Evolutionary conservation across 169 alveolate species (phyloP), one percentile per base, ranked within the genome.

Genomic region (Plasmodium fragile): DNA sequence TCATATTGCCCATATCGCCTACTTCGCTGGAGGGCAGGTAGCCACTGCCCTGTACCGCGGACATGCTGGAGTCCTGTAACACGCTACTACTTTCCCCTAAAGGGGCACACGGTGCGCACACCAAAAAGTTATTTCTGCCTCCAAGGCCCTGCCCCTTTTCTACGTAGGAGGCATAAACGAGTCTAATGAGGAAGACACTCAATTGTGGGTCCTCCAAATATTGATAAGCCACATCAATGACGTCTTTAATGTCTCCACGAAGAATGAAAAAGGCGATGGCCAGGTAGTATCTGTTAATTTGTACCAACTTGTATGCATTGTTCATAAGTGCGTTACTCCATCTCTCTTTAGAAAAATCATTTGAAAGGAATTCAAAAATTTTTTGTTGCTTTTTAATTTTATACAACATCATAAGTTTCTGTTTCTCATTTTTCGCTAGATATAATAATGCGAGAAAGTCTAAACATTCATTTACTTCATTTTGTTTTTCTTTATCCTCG

Each of bases 381-480:
- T 81, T 79, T 10, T 81, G 49, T 70, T 91, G 94, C 70, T 91
- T 91, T 49, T 91, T 91, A 4, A 91, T 80, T 65, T 91, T 91
- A 70, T 91, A 91, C 41, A 91, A 70, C 73, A 91, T 5, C 92
- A 91, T 81, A 4, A 91, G 55, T 70, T 91, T 91, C 0, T 80
- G 83, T 43, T 81, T 91, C 53, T 91, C 94, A 70, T 91, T 91
- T 81, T 71, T 91, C 3, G 94, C 94, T 41, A 91, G 6, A 59
- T 91, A 91, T 52, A 91, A 81, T 53, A 91, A 91, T n/a, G 94
- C 91, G n/a, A 91, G 49, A n/a, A 91, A 91, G 41, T 91, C 94
- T n/a, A 91, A 13, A 79, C 94, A 91, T 49, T 69, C 70, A 65
- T 91, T 91, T 16, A 91, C 53, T 81, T 79, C 92, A 81, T 91